Percentiles rank a stretch among this genome's conserved stretches.
phyloP scores from a whole-genome alignment of 441 rosid genomes.

The Codiaeum variegatum region DNA sequence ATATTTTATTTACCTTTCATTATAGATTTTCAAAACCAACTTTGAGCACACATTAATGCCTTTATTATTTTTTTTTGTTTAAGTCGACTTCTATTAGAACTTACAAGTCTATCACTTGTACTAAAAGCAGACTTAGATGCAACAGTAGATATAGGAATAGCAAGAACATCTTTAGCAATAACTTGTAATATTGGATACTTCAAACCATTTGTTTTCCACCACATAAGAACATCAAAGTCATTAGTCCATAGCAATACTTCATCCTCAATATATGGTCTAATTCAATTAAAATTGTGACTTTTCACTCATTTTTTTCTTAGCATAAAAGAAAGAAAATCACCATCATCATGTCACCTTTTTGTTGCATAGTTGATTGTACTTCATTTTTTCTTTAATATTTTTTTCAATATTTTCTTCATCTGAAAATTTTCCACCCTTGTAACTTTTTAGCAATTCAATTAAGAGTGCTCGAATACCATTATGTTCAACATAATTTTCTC shows the following conservation, averaged over 20 bases:
- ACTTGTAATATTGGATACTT: too few relatives aligned
- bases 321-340: not conserved
- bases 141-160: too few relatives aligned
- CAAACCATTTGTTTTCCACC: constrained; percentile 2
- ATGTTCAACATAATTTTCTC: not conserved
- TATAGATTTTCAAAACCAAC: too few relatives aligned
- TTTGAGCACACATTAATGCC: too few relatives aligned
- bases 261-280: not conserved
- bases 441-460: not conserved
- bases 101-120: too few relatives aligned
- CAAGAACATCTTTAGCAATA: too few relatives aligned
- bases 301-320: not conserved
- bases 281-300: not conserved
- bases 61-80: too few relatives aligned
- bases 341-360: not conserved
- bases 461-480: not conserved
- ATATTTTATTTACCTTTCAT: too few relatives aligned
- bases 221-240: not conserved
- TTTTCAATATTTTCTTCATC: not conserved
- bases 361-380: not conserved
- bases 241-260: not conserved
- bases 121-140: too few relatives aligned
- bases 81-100: too few relatives aligned
- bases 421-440: not conserved
- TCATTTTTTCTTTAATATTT: too few relatives aligned